Conservation (phyloP, 305 asterid species). For the Coffea humblotiana region DNA sequence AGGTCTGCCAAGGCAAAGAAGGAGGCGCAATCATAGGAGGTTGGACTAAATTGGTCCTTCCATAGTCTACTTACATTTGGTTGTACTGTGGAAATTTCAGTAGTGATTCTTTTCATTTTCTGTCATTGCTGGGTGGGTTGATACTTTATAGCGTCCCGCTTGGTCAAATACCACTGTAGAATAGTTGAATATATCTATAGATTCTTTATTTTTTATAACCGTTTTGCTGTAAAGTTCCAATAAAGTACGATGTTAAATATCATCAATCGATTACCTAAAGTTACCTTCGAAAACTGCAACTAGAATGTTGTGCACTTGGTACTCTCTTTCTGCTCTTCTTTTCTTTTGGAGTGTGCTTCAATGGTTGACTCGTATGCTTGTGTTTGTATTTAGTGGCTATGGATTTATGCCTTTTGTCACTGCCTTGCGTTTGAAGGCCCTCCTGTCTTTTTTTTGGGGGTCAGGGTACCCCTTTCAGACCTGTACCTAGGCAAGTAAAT, state of each 20-base stretch:
- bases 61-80: background rate
- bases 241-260: background rate
- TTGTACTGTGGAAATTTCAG: background rate
- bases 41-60: background rate
- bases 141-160: background rate
- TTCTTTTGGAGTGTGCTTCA: background rate
- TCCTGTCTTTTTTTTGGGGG: too few relatives aligned
- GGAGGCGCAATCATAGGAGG: background rate
- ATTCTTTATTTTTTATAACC: slow-evolving; percentile 14
- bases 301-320: slow-evolving; percentile 6
- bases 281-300: background rate
- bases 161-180: slow-evolving; percentile 7
- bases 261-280: background rate
- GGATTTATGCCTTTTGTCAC: slow-evolving; percentile 1
- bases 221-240: slow-evolving; percentile 13
- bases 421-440: background rate
- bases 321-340: background rate
- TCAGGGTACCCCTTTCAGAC: too few relatives aligned
- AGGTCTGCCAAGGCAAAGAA: background rate
- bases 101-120: background rate
- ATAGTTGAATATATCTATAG: slow-evolving; percentile 1
- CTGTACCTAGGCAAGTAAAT: too few relatives aligned
- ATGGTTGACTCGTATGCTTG: background rate
- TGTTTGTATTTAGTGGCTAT: background rate
- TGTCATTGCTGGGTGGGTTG: background rate